These are phyloP conservation scores for Cichorium intybus DNA, from an alignment of 140 eudicot genomes.

Conservation along the genomic window DNA sequence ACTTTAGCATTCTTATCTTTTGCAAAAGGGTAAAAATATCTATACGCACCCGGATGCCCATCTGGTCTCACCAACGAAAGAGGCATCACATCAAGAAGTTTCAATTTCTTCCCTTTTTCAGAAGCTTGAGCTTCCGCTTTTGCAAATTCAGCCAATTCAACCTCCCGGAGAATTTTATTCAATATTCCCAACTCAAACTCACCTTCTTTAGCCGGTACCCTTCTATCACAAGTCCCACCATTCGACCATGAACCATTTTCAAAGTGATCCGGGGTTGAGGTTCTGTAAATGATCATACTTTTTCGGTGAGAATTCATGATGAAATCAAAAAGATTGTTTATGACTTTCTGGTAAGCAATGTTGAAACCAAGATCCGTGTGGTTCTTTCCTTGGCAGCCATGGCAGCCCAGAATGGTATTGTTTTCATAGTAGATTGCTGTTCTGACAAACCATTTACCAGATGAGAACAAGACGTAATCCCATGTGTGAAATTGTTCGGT, in stretches of 20 bases:
- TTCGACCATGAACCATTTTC: constrained; percentile 83
- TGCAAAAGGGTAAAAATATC: constrained; percentile 72
- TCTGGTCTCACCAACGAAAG: constrained; percentile 91
- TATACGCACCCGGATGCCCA: constrained; percentile 95
- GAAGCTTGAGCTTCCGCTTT: constrained; percentile 49
- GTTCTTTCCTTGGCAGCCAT: constrained; percentile 57
- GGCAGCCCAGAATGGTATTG: constrained; percentile 65
- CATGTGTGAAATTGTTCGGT: constrained; percentile 46
- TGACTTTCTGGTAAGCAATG: constrained; percentile 66
- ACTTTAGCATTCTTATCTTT: constrained; percentile 50
- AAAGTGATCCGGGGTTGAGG: constrained; percentile 88
- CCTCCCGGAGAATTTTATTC: constrained; percentile 49
- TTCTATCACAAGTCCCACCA: constrained; percentile 79
- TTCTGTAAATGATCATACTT: constrained; percentile 62
- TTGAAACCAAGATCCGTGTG: constrained; percentile 61
- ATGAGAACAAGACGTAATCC: constrained; percentile 74
- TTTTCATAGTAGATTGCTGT: constrained; percentile 75
- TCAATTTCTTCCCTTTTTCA: constrained; percentile 53
- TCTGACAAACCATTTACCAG: constrained; percentile 89
- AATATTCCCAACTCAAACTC: constrained; percentile 49
- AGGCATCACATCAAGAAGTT: constrained; percentile 74
- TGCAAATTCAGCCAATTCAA: constrained; percentile 70
- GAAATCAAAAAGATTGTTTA: constrained; percentile 49
- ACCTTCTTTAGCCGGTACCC: constrained; percentile 69
- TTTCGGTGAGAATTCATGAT: constrained; percentile 52